phyloP scores from a whole-genome alignment of 768 basidiomycete genomes.

The Suillus lakei region DNA sequence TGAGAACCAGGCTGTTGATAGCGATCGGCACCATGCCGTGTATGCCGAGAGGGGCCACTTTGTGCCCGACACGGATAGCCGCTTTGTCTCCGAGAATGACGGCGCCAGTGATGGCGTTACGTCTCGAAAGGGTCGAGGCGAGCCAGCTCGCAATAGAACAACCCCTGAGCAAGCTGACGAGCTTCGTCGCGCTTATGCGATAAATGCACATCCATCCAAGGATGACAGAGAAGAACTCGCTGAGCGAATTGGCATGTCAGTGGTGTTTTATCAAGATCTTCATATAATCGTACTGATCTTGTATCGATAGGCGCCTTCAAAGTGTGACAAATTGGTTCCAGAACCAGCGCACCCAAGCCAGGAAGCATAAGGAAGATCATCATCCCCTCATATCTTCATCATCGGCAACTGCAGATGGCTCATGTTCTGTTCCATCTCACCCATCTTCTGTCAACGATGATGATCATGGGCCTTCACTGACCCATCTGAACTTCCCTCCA shows the following conservation, averaged over 20 bases:
- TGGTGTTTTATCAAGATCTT: conserved; percentile 24
- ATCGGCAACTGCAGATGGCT: conserved; percentile 29
- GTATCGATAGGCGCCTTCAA: conserved; percentile 65
- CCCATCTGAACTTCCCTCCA: conserved; percentile 24
- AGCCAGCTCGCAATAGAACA: conserved; percentile 58
- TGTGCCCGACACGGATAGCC: conserved; percentile 54
- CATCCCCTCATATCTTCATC: conserved; percentile 26
- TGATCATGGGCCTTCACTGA: conserved; percentile 13
- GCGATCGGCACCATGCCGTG: conserved; percentile 24
- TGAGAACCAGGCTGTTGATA: conserved; percentile 37
- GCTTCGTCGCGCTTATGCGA: conserved; percentile 65
- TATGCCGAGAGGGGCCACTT: conserved; percentile 54
- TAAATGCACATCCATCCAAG: conserved; percentile 67
- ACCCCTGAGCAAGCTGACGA: conserved; percentile 69
- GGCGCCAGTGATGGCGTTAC: conserved; percentile 25
- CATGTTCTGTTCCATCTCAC: conserved; percentile 5
- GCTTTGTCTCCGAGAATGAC: conserved; percentile 57
- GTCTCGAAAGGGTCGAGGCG: conserved; percentile 34
- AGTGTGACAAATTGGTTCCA: conserved; percentile 89
- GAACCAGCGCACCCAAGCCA: conserved; percentile 79
- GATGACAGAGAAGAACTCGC: conserved; percentile 72
- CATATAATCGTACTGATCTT: conserved; percentile 25
- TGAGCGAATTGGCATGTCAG: conserved; percentile 77
- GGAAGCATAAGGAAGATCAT: conserved; percentile 67
- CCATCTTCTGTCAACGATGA: conserved; percentile 8